phyloP scores from a whole-genome alignment of 768 basidiomycete species.

The Boletus pseudopeckii region DNA sequence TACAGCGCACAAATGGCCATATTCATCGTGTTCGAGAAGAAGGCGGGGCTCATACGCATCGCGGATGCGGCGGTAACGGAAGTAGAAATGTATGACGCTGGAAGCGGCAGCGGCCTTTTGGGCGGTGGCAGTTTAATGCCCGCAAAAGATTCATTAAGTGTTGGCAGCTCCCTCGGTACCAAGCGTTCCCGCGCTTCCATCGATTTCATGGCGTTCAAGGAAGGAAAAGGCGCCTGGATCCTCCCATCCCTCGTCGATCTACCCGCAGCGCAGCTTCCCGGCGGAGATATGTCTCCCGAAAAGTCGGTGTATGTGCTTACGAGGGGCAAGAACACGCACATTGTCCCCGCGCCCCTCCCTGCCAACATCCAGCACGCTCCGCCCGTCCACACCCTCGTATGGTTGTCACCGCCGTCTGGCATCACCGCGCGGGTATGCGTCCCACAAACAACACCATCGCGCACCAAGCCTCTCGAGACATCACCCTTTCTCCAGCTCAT shows the following conservation, averaged over 20 bases:
- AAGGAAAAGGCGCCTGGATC: slow-evolving; percentile 29
- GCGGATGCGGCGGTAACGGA: slow-evolving; percentile 80
- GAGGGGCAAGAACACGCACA: slow-evolving; percentile 63
- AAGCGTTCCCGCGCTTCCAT: slow-evolving; percentile 42
- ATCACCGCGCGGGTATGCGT: slow-evolving; percentile 52
- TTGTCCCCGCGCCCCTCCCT: slow-evolving; percentile 67
- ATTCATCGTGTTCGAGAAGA: slow-evolving; percentile 87
- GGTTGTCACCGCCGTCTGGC: slow-evolving; percentile 56
- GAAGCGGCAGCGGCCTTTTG: slow-evolving; percentile 5
- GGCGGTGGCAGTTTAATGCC: slow-evolving; percentile 22
- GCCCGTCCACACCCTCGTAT: slow-evolving; percentile 54
- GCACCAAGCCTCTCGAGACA: background rate
- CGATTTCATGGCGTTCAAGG: slow-evolving; percentile 41
- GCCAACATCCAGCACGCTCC: slow-evolving; percentile 41
- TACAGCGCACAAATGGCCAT: slow-evolving; percentile 73
- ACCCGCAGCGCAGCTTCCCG: slow-evolving; percentile 18
- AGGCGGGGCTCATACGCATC: slow-evolving; percentile 77
- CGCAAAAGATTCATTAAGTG: slow-evolving; percentile 24
- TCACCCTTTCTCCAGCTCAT: slow-evolving; percentile 62
- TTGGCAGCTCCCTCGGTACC: slow-evolving; percentile 21
- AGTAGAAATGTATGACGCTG: slow-evolving; percentile 54
- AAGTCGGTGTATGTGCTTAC: slow-evolving; percentile 62
- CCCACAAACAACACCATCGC: slow-evolving; percentile 19
- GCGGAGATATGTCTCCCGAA: slow-evolving; percentile 22
- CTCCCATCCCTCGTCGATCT: slow-evolving; percentile 25